Evolutionary conservation across 352 stramenopile species (phyloP).

Genomic region (Aphanomyces astaci): DNA sequence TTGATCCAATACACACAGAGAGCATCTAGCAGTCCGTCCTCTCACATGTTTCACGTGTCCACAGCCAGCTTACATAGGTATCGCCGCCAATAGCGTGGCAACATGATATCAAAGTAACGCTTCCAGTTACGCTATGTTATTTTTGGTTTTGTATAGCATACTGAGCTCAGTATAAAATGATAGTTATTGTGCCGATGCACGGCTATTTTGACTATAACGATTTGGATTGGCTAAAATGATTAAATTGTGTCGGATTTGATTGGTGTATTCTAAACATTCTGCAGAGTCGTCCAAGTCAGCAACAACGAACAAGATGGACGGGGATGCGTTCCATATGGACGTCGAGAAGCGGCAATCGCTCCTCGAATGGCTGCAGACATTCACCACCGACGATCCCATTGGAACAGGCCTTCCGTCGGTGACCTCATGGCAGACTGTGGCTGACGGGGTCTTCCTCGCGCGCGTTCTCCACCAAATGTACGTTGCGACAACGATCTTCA

Average conservation of each 20-base stretch:
- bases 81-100: no score
- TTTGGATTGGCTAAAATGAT: no score
- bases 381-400: conserved; percentile 9
- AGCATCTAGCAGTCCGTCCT: no score
- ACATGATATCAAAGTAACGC: no score
- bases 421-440: conserved; percentile 5
- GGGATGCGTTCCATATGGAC: conserved; percentile 17
- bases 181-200: no score
- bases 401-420: background rate
- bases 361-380: conserved; percentile 25
- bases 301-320: conserved; percentile 18
- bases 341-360: conserved; percentile 14
- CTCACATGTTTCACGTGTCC: no score
- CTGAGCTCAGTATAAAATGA: background rate
- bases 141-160: background rate
- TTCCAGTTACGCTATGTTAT: background rate
- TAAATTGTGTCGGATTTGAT: no score
- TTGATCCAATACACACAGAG: no score
- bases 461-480: conserved; percentile 84
- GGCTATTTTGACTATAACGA: no score
- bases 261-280: background rate
- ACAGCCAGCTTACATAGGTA: no score
- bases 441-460: conserved; percentile 70
- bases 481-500: no score
- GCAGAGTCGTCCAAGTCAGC: background rate